Percentiles rank a stretch among this genome's conserved stretches.
Evolutionary conservation across 1,284 basidiomycete species (phyloP).

Genomic region (Stereum hirsutum): DNA sequence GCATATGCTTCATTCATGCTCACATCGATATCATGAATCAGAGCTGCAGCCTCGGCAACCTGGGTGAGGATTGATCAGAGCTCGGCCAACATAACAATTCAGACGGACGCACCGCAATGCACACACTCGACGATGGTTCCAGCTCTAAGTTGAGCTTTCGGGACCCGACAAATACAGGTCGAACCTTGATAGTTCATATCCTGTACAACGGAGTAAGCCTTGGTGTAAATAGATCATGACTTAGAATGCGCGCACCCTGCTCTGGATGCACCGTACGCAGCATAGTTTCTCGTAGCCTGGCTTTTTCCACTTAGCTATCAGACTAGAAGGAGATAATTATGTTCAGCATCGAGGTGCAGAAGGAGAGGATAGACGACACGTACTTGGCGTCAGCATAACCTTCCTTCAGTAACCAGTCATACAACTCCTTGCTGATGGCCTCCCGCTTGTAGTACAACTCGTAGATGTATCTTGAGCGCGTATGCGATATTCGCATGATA

Average conservation of each 20-base stretch:
- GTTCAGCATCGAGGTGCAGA: not conserved
- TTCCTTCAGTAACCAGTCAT: constrained; percentile 98
- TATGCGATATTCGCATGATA: constrained; percentile 96
- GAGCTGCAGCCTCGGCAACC: constrained; percentile 80
- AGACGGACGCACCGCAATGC: constrained; percentile 75
- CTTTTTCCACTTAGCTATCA: constrained; percentile 99
- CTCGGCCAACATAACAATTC: constrained; percentile 1
- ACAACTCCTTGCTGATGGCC: constrained; percentile 88
- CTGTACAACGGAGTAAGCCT: constrained; percentile 27
- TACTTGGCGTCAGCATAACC: constrained; percentile 97
- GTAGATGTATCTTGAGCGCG: constrained; percentile 94
- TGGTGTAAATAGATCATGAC: not conserved
- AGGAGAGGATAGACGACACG: constrained; percentile 23
- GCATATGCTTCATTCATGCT: no score
- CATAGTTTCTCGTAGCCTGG: constrained; percentile 97
- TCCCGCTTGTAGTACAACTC: constrained; percentile 99
- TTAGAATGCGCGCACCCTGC: constrained; percentile 41
- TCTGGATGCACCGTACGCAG: constrained; percentile 95
- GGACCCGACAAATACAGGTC: constrained; percentile 98
- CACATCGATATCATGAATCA: no score
- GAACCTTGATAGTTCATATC: constrained; percentile 99
- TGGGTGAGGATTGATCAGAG: constrained; percentile 19
- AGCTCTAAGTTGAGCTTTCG: constrained; percentile 84
- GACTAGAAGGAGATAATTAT: no score
- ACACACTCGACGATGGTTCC: constrained; percentile 97